phyloP scores from a whole-genome alignment of 2,329 filamentous ascomycete genomes.

The Blumeriella jaapii region DNA sequence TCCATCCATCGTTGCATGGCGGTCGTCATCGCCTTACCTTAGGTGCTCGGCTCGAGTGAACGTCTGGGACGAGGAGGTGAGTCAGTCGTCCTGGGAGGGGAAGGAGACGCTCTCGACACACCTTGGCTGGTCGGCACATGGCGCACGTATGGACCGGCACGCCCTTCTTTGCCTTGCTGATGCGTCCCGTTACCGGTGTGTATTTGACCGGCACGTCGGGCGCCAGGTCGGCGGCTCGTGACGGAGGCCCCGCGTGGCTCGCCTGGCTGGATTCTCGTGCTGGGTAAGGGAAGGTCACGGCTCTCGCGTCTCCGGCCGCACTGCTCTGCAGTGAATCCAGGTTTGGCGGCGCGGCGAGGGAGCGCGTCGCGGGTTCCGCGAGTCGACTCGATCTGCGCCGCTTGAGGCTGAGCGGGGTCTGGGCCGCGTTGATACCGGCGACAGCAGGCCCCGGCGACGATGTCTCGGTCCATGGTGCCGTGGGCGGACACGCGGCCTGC shows the following conservation, averaged over 20 bases:
- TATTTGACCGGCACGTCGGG: conserved; percentile 26
- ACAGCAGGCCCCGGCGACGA: conserved; percentile 17
- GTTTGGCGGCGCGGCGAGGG: conserved; percentile 12
- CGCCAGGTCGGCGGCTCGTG: conserved; percentile 19
- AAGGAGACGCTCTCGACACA: conserved; percentile 6
- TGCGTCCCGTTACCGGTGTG: conserved; percentile 27
- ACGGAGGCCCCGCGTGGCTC: conserved; percentile 19
- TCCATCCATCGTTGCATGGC: not conserved
- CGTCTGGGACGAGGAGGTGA: conserved; percentile 34
- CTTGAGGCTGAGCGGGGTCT: conserved; percentile 17
- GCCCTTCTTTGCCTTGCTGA: conserved; percentile 28
- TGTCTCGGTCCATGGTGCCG: conserved; percentile 15
- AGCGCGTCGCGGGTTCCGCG: conserved; percentile 13
- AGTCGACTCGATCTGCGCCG: conserved; percentile 23
- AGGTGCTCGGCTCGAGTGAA: conserved; percentile 53
- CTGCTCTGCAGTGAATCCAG: conserved; percentile 19
- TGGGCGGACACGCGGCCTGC: conserved; percentile 19
- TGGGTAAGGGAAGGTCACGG: conserved; percentile 17
- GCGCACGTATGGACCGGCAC: conserved; percentile 27
- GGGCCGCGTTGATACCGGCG: conserved; percentile 16
- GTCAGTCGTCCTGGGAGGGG: conserved; percentile 4
- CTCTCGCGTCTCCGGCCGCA: conserved; percentile 19
- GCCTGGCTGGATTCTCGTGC: conserved; percentile 16
- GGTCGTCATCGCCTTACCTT: conserved; percentile 31
- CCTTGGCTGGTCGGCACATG: conserved; percentile 24